A percentile compares a stretch with the other conserved stretches of the same genome.
These are phyloP conservation scores for Tolypocladium album DNA, from an alignment of 2,329 filamentous ascomycete species.

Conservation along the genomic window DNA sequence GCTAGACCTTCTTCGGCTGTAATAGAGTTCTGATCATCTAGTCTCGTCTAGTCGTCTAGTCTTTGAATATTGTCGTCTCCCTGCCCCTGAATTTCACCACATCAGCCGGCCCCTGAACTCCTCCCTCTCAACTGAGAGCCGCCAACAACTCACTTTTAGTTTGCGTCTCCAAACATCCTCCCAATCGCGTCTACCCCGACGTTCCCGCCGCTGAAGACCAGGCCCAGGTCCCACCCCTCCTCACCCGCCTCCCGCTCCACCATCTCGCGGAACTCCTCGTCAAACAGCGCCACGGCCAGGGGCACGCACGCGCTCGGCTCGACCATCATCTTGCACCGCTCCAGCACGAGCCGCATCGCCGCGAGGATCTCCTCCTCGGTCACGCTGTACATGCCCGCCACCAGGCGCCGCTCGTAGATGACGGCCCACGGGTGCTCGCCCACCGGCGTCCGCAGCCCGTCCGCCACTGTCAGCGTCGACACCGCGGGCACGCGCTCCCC, in stretches of 20 bases:
- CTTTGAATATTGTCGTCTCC: background rate
- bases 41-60: background rate
- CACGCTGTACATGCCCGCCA: constrained; percentile 61
- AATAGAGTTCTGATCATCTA: background rate
- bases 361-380: constrained; percentile 71
- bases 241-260: constrained; percentile 62
- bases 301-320: constrained; percentile 84
- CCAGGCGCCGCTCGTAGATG: constrained; percentile 60
- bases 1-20: background rate
- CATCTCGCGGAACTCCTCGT: constrained; percentile 68
- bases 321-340: constrained; percentile 82
- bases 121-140: background rate
- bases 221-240: constrained; percentile 60
- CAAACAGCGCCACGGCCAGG: constrained; percentile 70
- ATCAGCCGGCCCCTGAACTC: background rate
- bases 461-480: constrained; percentile 71
- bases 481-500: constrained; percentile 58
- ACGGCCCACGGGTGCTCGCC: constrained; percentile 67
- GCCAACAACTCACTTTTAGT: background rate
- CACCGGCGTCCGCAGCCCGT: constrained; percentile 77
- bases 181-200: constrained; percentile 43
- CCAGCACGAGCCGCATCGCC: constrained; percentile 68
- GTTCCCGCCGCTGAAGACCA: constrained; percentile 53
- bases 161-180: constrained; percentile 29
- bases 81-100: background rate